Evolutionary conservation across 2,329 filamentous ascomycete species (phyloP), one percentile per base, ranked within the genome.

Genomic region (Trichoderma lentiforme): DNA sequence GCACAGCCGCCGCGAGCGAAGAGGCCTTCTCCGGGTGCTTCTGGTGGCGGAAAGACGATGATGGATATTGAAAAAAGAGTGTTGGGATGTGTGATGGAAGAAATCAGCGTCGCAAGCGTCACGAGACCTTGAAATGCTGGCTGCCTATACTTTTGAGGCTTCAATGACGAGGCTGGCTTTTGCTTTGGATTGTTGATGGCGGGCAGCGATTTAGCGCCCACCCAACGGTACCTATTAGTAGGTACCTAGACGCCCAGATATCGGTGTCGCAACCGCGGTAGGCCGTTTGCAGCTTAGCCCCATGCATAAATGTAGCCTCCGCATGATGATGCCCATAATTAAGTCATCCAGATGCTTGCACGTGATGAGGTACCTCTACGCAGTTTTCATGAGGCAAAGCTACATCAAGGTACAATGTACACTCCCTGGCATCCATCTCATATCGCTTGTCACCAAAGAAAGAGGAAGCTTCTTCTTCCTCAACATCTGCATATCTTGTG

Each of bases 221-320:
- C 28, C 28, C 30, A 69, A 39, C 63, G 63, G 39, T 43, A 60
- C 62, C 70, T 51, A 69, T 32, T 56, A 61, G 57, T 51, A 70
- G 57, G 58, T 58, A 61, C 57, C 66, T 70, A 56, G 18, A 28
- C 21, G 28, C 58, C 30, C 43, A 61, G 60, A 73, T 74, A 73
- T 73, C 76, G 75, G 75, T 74, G 76, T 79, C 78, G 72, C 74
- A 79, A 77, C 76, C 76, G 71, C 73, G 53, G 76, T 79, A 77
- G 60, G 12, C 75, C 66, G 3, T 2, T n/a, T 28, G 32, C 3
- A 71, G 73, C 4, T 58, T 80, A 78, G 78, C 14, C 9, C 34
- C 21, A 77, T 79, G 78, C 78, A 80, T 75, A 78, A 76, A 47
- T 74, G 57, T 36, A 65, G 7, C 66, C 61, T 69, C 71, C 71